Evolutionary conservation across 1,284 basidiomycete genomes (phyloP).

Genomic region (Microbotryum silenes-acaulis): DNA sequence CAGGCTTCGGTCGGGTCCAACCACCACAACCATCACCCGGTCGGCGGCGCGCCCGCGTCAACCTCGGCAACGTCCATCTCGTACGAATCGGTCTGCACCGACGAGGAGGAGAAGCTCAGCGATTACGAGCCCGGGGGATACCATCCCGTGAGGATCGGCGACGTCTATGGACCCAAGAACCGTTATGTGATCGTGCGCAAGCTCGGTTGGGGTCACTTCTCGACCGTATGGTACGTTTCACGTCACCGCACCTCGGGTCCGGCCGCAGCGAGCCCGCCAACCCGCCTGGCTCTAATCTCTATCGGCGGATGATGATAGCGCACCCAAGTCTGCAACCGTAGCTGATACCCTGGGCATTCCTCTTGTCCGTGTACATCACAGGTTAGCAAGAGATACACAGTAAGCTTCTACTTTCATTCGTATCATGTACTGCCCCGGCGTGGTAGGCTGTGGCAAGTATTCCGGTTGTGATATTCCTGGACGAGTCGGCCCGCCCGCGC

Average conservation of each 20-base stretch:
- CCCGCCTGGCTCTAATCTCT: conserved; percentile 5
- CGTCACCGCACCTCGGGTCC: not conserved
- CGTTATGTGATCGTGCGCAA: conserved; percentile 89
- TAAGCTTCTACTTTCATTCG: not conserved
- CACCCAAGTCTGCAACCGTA: not conserved
- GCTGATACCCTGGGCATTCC: not conserved
- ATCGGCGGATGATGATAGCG: too few species aligned
- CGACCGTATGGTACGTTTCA: conserved; percentile 39
- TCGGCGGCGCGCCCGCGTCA: conserved; percentile 3
- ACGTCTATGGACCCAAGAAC: conserved; percentile 57
- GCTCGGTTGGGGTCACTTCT: conserved; percentile 96
- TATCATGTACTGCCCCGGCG: too few species aligned
- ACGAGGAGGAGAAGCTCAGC: conserved; percentile 39
- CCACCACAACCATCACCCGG: not conserved
- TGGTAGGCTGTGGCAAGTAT: too few species aligned
- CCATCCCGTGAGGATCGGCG: conserved; percentile 84
- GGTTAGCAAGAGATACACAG: conserved; percentile 16
- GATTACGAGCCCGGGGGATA: conserved; percentile 89
- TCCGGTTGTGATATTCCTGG: too few species aligned
- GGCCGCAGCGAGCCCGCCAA: not conserved
- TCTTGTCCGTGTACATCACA: not conserved
- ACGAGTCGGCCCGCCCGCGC: too few species aligned
- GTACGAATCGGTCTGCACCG: conserved; percentile 34
- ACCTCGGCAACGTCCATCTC: conserved; percentile 23
- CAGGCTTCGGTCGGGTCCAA: conserved; percentile 11